phyloP scores from a whole-genome alignment of 306 rosid genomes.

The Quercus robur region DNA sequence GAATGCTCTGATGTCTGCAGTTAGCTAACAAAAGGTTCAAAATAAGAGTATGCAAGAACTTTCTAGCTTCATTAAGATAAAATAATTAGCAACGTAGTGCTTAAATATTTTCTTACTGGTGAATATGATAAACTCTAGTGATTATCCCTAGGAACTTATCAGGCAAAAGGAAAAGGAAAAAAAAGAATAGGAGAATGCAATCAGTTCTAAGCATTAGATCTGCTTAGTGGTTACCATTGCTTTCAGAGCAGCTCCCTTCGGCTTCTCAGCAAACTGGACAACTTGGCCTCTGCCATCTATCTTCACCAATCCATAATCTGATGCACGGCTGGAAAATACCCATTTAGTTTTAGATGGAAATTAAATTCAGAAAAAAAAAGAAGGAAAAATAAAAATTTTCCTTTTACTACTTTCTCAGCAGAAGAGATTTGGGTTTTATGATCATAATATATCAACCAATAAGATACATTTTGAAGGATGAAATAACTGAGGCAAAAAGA shows the following conservation, averaged over 20 bases:
- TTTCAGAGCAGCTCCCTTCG: slow-evolving; percentile 62
- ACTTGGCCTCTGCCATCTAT: slow-evolving; percentile 65
- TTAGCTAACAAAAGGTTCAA: background rate
- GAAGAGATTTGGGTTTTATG: background rate
- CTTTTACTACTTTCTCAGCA: background rate
- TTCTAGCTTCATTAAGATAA: background rate
- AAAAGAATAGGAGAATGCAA: background rate
- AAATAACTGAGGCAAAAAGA: slow-evolving; percentile 14
- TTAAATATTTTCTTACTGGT: background rate
- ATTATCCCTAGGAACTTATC: background rate
- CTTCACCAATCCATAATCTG: slow-evolving; percentile 84
- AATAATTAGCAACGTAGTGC: slow-evolving; percentile 1
- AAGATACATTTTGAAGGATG: background rate
- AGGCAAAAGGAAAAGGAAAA: background rate
- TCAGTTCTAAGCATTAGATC: background rate
- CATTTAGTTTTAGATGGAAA: slow-evolving; percentile 11
- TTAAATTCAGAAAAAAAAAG: background rate
- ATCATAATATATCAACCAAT: background rate
- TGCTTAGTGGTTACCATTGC: slow-evolving; percentile 62
- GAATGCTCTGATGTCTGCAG: background rate
- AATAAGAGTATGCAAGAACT: background rate
- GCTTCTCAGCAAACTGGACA: slow-evolving; percentile 72
- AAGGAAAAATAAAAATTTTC: background rate
- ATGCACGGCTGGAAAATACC: slow-evolving; percentile 70
- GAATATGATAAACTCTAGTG: background rate